A percentile compares a stretch with the other conserved stretches of the same genome.
Conservation (phyloP, 306 rosid genomes). For the Echinosophora koreensis region DNA sequence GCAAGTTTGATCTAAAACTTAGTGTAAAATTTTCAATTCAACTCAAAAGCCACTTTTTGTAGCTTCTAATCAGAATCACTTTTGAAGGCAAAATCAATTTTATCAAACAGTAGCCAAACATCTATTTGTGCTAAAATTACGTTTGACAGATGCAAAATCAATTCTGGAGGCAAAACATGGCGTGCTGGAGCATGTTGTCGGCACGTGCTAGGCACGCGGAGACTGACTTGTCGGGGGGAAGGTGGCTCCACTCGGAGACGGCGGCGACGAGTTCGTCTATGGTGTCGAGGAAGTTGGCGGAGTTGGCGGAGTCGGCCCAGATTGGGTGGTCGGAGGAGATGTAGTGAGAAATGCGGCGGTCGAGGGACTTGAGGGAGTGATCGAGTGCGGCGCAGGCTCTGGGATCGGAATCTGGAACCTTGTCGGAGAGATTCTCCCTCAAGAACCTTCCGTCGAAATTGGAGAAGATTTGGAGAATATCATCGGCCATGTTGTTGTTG, state of each 20-base stretch:
- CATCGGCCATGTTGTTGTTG: constrained; percentile 78
- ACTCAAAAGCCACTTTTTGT: no score
- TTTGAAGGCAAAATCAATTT: no score
- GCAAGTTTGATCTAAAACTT: no score
- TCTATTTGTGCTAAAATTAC: no score
- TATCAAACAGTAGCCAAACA: no score
- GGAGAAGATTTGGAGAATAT: constrained; percentile 88
- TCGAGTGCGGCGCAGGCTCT: constrained; percentile 66
- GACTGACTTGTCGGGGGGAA: constrained; percentile 67
- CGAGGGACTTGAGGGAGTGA: constrained; percentile 71
- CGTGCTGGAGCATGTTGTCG: constrained; percentile 84
- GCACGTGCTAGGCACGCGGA: constrained; percentile 73
- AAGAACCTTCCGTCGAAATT: constrained; percentile 94
- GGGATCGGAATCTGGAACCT: constrained; percentile 52
- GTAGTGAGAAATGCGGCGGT: constrained; percentile 81
- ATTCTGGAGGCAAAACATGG: constrained; percentile 88
- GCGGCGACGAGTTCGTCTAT: constrained; percentile 74
- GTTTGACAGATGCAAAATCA: no score
- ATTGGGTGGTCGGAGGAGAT: constrained; percentile 74
- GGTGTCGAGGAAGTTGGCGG: constrained; percentile 80
- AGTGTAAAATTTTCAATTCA: no score
- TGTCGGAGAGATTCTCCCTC: constrained; percentile 79
- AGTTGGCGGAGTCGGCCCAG: constrained; percentile 79
- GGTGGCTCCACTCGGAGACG: constrained; percentile 75
- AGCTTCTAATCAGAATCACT: no score